Conservation (phyloP, 192 early-diverging fungal genomes). For the Coemansia sp. region DNA sequence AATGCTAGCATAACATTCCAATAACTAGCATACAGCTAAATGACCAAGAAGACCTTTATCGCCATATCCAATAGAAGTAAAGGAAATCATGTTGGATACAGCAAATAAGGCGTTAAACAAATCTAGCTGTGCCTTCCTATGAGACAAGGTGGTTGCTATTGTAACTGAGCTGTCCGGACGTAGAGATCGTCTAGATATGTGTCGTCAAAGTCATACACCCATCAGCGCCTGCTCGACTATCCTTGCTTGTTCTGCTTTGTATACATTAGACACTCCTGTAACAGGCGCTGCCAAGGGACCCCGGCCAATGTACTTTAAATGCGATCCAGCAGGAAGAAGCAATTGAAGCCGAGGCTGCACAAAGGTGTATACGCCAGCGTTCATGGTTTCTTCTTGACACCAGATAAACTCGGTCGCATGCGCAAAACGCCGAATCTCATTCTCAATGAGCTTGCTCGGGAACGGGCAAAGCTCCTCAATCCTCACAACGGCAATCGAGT, state of each 20-base stretch:
- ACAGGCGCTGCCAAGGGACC: constrained; percentile 76
- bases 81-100: too few relatives aligned
- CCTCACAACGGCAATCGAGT: constrained; percentile 78
- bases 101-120: too few relatives aligned
- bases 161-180: not conserved
- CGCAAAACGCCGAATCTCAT: constrained; percentile 65
- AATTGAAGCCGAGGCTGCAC: constrained; percentile 82
- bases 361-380: constrained; percentile 87
- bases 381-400: constrained; percentile 95
- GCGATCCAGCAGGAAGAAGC: constrained; percentile 59
- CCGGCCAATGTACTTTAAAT: constrained; percentile 73
- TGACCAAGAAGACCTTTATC: too few relatives aligned
- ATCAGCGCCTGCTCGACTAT: constrained; percentile 59
- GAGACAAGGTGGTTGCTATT: too few relatives aligned
- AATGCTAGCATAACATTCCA: too few relatives aligned
- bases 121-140: too few relatives aligned
- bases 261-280: constrained; percentile 68
- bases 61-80: too few relatives aligned
- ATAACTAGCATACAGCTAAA: too few relatives aligned
- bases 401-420: constrained; percentile 70
- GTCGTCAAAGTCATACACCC: constrained; percentile 5
- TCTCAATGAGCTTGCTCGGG: constrained; percentile 68
- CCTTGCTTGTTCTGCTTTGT: constrained; percentile 67
- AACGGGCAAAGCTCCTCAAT: constrained; percentile 94
- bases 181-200: not conserved